Evolutionary conservation across 768 basidiomycete genomes (phyloP), one percentile per base, ranked within the genome.

Genomic region (Hydnomerulius pinastri): DNA sequence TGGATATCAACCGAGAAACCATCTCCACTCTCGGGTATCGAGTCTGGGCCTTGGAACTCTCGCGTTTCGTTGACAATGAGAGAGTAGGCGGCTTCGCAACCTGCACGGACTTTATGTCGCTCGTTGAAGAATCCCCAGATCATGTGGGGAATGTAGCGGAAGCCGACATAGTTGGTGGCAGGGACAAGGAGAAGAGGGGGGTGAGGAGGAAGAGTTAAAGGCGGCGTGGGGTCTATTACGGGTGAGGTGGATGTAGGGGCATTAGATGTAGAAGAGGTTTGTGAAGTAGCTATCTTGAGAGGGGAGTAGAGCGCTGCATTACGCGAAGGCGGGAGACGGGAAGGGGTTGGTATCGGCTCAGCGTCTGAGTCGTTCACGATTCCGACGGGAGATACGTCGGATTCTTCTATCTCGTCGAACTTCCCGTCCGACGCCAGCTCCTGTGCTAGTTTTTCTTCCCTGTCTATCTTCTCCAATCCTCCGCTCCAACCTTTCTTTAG

Each of bases 121-220:
- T 90, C 86, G 65, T 92, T 94, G 75, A 97, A 98, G 70, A 93
- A 93, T 55, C 85, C 90, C 82, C 84, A 87, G 40, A 96, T 80
- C 92, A 96, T 95, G 58, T 80, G 71, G 11, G 94, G 94, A 49
- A 96, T 84, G 61, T 90, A 89, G 24, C 77, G 79, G 63, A 95
- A 79, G 6, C 94, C 94, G 45, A 96, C 77, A 57, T 86, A 78
- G 61, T 92, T 82, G 32, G 78, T 76, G 66, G 85, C 92, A 11
- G 84, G 76, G 25, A 92, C 82, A 36, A 92, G 76, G 21, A 92
- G 78, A 46, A 98, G 72, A 2, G 96, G 87, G 1, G 96, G 90
- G 32, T 86, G 83, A 0, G 79, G 71, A 2, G 92, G 89, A 35
- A 97, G 76, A 8, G 66, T 55, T 11, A 75, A 51, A 6, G 86